Conservation (phyloP, 495 filamentous ascomycete species). For the Tetracladium marchalianum region DNA sequence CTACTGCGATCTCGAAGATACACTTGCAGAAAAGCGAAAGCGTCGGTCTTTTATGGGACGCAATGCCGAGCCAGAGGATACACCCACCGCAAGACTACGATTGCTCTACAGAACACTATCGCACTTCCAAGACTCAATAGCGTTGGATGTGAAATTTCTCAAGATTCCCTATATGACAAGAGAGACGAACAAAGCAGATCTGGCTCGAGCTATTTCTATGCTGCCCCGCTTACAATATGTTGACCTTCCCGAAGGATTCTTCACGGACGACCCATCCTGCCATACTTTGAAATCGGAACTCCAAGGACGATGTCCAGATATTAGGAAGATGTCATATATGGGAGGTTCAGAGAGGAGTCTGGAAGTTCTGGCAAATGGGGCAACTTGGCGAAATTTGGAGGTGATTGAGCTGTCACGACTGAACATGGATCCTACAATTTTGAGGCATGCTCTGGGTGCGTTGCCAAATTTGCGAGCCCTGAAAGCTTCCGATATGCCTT, state of each 20-base stretch:
- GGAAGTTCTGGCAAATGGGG: slow-evolving; percentile 50
- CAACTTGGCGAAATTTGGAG: slow-evolving; percentile 71
- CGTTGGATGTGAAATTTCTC: slow-evolving; percentile 57
- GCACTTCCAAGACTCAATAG: slow-evolving; percentile 55
- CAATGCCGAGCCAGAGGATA: slow-evolving; percentile 69
- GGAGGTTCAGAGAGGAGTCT: slow-evolving; percentile 71
- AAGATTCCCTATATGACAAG: slow-evolving; percentile 96
- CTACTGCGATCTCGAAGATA: slow-evolving; percentile 80
- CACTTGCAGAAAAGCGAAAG: slow-evolving; percentile 67
- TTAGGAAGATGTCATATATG: slow-evolving; percentile 81
- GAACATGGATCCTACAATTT: slow-evolving; percentile 57
- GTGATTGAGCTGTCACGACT: slow-evolving; percentile 65
- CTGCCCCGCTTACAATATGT: slow-evolving; percentile 81
- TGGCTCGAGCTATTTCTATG: slow-evolving; percentile 78
- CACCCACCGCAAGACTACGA: slow-evolving; percentile 62
- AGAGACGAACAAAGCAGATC: slow-evolving; percentile 72
- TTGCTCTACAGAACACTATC: slow-evolving; percentile 74
- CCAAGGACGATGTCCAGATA: slow-evolving; percentile 68
- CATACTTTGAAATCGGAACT: slow-evolving; percentile 71
- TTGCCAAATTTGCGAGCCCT: slow-evolving; percentile 61
- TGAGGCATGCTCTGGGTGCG: slow-evolving; percentile 60
- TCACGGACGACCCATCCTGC: slow-evolving; percentile 65
- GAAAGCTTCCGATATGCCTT: slow-evolving; percentile 54
- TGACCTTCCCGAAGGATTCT: slow-evolving; percentile 84
- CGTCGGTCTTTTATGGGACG: slow-evolving; percentile 64